Base-by-base conservation (phyloP, 1,284 basidiomycete genomes). In the Bothia castanella region DNA sequence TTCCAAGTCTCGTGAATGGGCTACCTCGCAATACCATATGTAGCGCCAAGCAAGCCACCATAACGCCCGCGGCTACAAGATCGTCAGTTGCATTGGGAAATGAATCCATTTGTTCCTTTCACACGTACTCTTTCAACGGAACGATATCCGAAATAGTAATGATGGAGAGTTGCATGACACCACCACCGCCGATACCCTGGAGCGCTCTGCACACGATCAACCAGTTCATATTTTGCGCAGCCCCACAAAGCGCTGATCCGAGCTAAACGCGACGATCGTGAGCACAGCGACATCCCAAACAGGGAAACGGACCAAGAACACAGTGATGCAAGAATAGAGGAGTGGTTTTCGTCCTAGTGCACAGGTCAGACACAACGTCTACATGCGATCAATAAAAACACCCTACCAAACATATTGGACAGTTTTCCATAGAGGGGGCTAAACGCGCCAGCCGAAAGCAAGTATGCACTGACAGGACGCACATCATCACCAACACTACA, bases 71-170 rank as follows among this genome's bases (percentile, higher is more conserved):
- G 85, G 41, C 85, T 87, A 55, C 4, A 32, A 21, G 19, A 37
- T 32, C 11, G 56, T 40, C 44, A 59, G 38, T 13, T 11, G 7
- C 14, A 20, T 14, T 1, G 46, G n/a, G 12, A n/a, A 10, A 20
- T 37, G 16, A 16, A 10, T 23, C 37, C n/a, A 32, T 46, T 23
- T 17, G 25, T 29, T n/a, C 13, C 5, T 34, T 10, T 0, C 8
- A 21, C n/a, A 64, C 82, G 53, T 60, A 87, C 86, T 87, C 82
- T 71, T 83, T 74, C 27, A 92, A 67, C 2, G 86, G 78, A 2
- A 90, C 85, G 27, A 93, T 89, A 62, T 94, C 91, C 21, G 84
- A 82, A 11, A 93, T 82, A 0, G 81, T 84, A 59, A 94, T 92
- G 45, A 89, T 70, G 4, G 76, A 73, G 31, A 83, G 69, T 47